Percentiles rank a stretch among this genome's conserved stretches.
phyloP scores from a whole-genome alignment of 768 basidiomycete species.

The Tricholoma hemisulphureum region DNA sequence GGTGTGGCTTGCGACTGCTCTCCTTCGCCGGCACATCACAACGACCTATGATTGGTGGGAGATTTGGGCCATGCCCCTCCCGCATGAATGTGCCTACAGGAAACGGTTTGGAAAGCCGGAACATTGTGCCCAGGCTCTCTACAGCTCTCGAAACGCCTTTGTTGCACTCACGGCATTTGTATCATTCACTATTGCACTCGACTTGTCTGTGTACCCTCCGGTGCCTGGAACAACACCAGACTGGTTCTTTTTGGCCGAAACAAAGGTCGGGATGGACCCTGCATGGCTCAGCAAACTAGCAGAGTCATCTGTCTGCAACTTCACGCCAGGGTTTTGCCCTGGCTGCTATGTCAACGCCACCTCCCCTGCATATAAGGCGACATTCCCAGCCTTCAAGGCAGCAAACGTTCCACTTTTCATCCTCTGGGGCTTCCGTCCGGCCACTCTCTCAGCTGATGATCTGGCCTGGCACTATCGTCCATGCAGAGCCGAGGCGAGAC shows the following conservation, averaged over 20 bases:
- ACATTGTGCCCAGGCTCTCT: background rate
- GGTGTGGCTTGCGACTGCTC: background rate
- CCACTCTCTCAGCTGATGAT: background rate
- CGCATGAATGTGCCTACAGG: background rate
- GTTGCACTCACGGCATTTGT: background rate
- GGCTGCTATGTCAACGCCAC: background rate
- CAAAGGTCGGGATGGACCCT: background rate
- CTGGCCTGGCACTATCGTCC: background rate
- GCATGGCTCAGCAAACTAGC: background rate
- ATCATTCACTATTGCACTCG: conserved; percentile 6
- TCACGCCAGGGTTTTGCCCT: background rate
- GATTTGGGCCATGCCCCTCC: background rate
- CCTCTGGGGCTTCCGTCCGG: background rate
- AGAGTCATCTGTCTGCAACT: conserved; percentile 1
- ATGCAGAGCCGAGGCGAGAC: background rate
- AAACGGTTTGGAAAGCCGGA: background rate
- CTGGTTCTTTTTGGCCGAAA: background rate
- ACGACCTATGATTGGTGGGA: background rate
- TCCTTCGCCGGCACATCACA: background rate
- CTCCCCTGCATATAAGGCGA: background rate
- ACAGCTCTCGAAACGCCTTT: background rate
- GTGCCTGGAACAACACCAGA: background rate
- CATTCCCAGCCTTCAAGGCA: background rate
- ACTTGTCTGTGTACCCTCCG: background rate
- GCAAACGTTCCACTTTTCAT: background rate